These are phyloP conservation scores for Podospora didyma DNA, from an alignment of 495 filamentous ascomycete genomes.

Conservation along the genomic window DNA sequence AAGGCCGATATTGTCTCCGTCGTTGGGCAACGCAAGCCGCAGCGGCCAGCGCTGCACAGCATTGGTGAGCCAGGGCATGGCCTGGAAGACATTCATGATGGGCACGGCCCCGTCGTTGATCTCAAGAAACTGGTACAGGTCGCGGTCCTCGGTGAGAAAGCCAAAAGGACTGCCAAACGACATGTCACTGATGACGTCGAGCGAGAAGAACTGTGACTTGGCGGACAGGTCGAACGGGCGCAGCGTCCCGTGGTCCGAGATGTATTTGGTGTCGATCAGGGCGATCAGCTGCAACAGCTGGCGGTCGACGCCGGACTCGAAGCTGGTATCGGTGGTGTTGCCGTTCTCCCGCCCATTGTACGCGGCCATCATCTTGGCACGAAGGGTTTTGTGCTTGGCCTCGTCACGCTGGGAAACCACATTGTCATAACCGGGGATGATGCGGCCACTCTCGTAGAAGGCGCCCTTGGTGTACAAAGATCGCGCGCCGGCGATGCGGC, in stretches of 20 bases:
- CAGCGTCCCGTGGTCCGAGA: slow-evolving; percentile 43
- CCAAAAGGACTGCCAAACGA: slow-evolving; percentile 52
- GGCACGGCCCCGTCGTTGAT: slow-evolving; percentile 29
- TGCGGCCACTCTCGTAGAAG: slow-evolving; percentile 41
- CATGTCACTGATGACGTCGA: slow-evolving; percentile 46
- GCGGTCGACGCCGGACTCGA: slow-evolving; percentile 45
- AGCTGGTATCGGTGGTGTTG: slow-evolving; percentile 30
- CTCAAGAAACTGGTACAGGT: slow-evolving; percentile 47
- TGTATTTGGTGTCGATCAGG: slow-evolving; percentile 41
- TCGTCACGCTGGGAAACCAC: slow-evolving; percentile 28
- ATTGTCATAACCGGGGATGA: slow-evolving; percentile 41
- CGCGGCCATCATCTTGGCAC: slow-evolving; percentile 27
- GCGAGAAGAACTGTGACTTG: slow-evolving; percentile 43
- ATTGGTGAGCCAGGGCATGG: slow-evolving; percentile 28
- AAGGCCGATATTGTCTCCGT: slow-evolving; percentile 22
- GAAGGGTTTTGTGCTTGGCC: slow-evolving; percentile 26
- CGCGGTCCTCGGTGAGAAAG: slow-evolving; percentile 41
- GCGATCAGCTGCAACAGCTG: slow-evolving; percentile 40
- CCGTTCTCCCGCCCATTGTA: slow-evolving; percentile 27
- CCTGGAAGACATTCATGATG: slow-evolving; percentile 21
- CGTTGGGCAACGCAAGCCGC: slow-evolving; percentile 15
- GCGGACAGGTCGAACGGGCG: slow-evolving; percentile 40
- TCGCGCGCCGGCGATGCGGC: slow-evolving; percentile 26
- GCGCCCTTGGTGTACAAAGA: slow-evolving; percentile 28
- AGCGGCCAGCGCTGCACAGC: slow-evolving; percentile 28